A percentile compares a stretch with the other conserved stretches of the same genome.
Evolutionary conservation across 1,139 yeast species (phyloP).

Genomic region (Nadsonia commutata): DNA sequence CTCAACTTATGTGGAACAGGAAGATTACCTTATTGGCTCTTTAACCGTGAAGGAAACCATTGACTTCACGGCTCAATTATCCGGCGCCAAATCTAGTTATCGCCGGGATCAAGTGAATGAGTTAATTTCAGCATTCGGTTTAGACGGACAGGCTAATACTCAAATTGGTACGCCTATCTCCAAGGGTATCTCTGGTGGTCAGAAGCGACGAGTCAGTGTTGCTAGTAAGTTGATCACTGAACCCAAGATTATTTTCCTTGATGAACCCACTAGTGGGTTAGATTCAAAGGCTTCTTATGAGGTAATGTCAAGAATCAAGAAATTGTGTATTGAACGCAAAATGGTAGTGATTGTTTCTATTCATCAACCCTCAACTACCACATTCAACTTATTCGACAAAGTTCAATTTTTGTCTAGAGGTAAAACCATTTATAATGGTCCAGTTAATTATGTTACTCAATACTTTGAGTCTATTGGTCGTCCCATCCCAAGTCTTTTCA

Average conservation of each 20-base stretch:
- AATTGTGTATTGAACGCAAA: conserved; percentile 62
- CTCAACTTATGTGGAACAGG: conserved; percentile 96
- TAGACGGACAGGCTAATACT: conserved; percentile 66
- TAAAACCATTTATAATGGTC: conserved; percentile 71
- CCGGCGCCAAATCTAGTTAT: conserved; percentile 57
- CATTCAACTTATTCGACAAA: conserved; percentile 79
- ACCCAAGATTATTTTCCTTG: conserved; percentile 59
- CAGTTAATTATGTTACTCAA: conserved; percentile 37
- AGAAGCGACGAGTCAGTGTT: conserved; percentile 69
- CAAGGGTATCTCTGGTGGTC: conserved; percentile 93
- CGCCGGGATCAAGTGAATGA: conserved; percentile 72
- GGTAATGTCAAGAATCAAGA: conserved; percentile 72
- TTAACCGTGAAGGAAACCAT: conserved; percentile 93
- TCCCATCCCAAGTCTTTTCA: conserved; percentile 76
- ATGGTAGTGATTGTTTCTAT: conserved; percentile 86
- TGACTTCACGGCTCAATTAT: conserved; percentile 72
- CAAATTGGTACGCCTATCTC: conserved; percentile 79
- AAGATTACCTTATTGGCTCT: conserved; percentile 80
- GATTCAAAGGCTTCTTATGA: conserved; percentile 89
- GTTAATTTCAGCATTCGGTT: conserved; percentile 73
- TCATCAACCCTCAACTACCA: conserved; percentile 96
- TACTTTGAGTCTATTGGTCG: conserved; percentile 67
- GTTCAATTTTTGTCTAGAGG: conserved; percentile 73
- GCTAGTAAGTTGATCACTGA: conserved; percentile 63
- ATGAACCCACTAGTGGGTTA: conserved; percentile 89